These are phyloP conservation scores for Ogataea nonfermentans DNA, from an alignment of 805 yeast species.

Conservation along the genomic window DNA sequence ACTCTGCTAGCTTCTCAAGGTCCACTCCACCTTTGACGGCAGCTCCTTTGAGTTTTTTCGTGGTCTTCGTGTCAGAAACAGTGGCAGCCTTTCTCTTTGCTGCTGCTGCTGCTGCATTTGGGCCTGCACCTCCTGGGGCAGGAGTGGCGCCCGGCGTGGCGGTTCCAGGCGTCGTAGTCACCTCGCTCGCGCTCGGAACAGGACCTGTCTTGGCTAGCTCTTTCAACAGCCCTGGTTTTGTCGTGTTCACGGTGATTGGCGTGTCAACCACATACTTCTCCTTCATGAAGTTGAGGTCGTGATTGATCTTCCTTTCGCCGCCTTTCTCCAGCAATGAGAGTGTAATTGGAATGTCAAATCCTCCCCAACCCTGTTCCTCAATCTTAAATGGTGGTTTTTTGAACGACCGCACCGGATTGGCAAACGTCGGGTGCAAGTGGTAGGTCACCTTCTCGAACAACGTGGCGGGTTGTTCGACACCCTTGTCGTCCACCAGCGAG, in stretches of 20 bases:
- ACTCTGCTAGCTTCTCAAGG: conserved; percentile 86
- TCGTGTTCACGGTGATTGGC: conserved; percentile 69
- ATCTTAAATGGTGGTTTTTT: conserved; percentile 83
- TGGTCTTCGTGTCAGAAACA: conserved; percentile 37
- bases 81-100: conserved; percentile 15
- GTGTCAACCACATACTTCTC: conserved; percentile 80
- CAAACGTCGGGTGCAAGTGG: conserved; percentile 91
- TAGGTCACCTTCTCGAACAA: conserved; percentile 91
- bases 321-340: conserved; percentile 77
- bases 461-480: conserved; percentile 80
- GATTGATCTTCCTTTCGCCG: conserved; percentile 84
- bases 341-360: conserved; percentile 82
- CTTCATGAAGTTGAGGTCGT: conserved; percentile 83
- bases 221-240: conserved; percentile 68
- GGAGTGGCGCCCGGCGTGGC: conserved; percentile 23
- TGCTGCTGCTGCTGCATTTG: conserved; percentile 9
- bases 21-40: conserved; percentile 78
- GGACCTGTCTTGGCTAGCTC: conserved; percentile 80
- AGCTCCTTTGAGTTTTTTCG: conserved; percentile 51
- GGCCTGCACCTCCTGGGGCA: conserved; percentile 4
- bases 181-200: conserved; percentile 47
- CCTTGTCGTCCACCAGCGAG: conserved; percentile 70
- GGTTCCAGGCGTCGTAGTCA: conserved; percentile 32
- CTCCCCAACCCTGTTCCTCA: conserved; percentile 98
- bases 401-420: conserved; percentile 78